These are phyloP conservation scores for Lasiodiplodia hormozganensis DNA, from an alignment of 2,329 filamentous ascomycete genomes.

Conservation along the genomic window DNA sequence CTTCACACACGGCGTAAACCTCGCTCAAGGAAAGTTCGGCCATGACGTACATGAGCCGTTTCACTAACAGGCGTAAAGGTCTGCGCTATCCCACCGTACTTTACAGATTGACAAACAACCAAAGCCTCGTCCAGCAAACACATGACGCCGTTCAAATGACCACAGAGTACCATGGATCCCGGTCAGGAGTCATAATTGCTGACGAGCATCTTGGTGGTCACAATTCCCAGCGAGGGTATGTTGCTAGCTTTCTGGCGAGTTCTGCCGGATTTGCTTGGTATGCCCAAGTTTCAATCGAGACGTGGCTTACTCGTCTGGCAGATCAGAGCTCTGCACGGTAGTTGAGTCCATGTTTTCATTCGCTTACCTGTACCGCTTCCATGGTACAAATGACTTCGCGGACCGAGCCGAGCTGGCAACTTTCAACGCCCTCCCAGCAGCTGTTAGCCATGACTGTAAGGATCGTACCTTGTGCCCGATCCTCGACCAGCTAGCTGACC, in stretches of 20 bases:
- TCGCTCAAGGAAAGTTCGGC: conserved; percentile 48
- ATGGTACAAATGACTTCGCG: conserved; percentile 48
- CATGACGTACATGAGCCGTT: too few relatives aligned
- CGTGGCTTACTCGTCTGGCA: conserved; percentile 42
- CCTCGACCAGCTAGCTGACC: too few relatives aligned
- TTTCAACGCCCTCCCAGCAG: conserved; percentile 59
- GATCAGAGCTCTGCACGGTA: conserved; percentile 46
- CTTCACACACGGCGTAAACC: conserved; percentile 53
- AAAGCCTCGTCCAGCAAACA: too few relatives aligned
- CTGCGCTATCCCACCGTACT: conserved; percentile 33
- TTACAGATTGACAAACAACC: conserved; percentile 37
- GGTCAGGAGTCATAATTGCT: too few relatives aligned
- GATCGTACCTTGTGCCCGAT: too few relatives aligned
- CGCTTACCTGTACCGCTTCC: conserved; percentile 44
- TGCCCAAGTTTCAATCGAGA: too few relatives aligned
- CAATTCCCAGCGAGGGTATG: too few relatives aligned
- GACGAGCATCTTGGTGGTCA: too few relatives aligned
- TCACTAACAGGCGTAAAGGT: not conserved
- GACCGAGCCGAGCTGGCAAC: conserved; percentile 56
- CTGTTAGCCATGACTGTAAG: conserved; percentile 52
- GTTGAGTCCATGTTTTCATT: conserved; percentile 46
- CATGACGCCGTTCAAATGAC: too few relatives aligned
- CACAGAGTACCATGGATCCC: too few relatives aligned
- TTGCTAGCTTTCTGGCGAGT: too few relatives aligned
- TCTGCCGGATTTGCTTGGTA: too few relatives aligned